A percentile compares a stretch with the other conserved stretches of the same genome.
phyloP scores from a whole-genome alignment of 768 basidiomycete species.

The Termitomyces sp. region DNA sequence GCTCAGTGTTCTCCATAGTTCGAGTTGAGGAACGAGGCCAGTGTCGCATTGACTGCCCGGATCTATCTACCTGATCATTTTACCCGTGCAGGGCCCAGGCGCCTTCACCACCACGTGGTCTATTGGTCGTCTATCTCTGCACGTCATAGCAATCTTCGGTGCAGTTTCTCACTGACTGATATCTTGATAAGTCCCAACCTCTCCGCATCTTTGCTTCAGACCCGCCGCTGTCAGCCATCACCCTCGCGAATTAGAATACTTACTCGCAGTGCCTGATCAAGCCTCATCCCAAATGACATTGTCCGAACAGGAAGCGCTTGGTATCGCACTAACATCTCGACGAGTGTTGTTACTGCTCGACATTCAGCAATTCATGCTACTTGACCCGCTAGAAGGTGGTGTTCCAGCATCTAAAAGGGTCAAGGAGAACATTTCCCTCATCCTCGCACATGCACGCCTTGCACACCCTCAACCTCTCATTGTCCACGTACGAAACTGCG shows the following conservation, averaged over 20 bases:
- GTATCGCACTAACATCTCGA: conserved; percentile 18
- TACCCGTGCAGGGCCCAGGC: background rate
- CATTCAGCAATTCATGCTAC: conserved; percentile 52
- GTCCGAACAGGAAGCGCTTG: conserved; percentile 2
- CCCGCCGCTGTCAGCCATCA: no score
- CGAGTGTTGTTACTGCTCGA: conserved; percentile 62
- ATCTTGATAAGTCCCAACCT: background rate
- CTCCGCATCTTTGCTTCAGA: background rate
- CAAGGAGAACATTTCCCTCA: conserved; percentile 44
- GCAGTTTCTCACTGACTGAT: background rate
- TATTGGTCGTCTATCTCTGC: background rate
- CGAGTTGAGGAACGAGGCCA: background rate
- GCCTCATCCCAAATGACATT: conserved; percentile 2
- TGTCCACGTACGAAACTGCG: conserved; percentile 67
- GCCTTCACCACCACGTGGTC: background rate
- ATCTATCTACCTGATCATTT: background rate
- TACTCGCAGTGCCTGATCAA: background rate
- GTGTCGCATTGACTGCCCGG: background rate
- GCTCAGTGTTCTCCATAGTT: background rate
- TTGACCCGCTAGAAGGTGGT: conserved; percentile 40
- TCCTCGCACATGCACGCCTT: conserved; percentile 51
- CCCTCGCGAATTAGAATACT: background rate
- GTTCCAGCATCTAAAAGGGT: conserved; percentile 47
- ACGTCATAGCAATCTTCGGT: background rate
- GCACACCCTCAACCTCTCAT: conserved; percentile 51